Percentiles rank a stretch among this genome's conserved stretches.
phyloP scores from a whole-genome alignment of 2,329 filamentous ascomycete genomes.

The Apiospora arundinis region DNA sequence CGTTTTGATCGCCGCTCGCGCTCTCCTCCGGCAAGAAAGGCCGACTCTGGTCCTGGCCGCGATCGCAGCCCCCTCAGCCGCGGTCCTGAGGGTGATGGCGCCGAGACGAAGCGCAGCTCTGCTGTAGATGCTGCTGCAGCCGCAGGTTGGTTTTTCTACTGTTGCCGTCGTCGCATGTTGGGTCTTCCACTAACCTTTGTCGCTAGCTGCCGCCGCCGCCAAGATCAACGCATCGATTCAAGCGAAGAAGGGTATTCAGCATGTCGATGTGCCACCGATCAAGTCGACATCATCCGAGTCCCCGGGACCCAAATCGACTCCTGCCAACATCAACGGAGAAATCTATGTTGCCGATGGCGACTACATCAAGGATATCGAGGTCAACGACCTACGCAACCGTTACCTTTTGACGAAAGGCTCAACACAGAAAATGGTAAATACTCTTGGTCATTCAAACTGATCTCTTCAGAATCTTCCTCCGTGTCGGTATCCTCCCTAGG shows the following conservation, averaged over 20 bases:
- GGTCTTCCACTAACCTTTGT: slow-evolving; percentile 26
- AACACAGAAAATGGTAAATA: slow-evolving; percentile 99
- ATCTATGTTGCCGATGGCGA: slow-evolving; percentile 96
- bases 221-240: slow-evolving; percentile 84
- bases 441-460: slow-evolving; percentile 72
- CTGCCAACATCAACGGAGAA: slow-evolving; percentile 76
- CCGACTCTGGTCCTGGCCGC: slow-evolving; percentile 65
- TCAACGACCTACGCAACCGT: slow-evolving; percentile 96
- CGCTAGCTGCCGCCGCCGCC: slow-evolving; percentile 83
- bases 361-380: slow-evolving; percentile 98
- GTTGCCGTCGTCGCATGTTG: slow-evolving; percentile 4
- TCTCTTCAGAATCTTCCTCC: slow-evolving; percentile 52
- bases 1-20: slow-evolving; percentile 93
- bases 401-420: slow-evolving; percentile 97
- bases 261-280: slow-evolving; percentile 87
- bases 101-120: slow-evolving; percentile 50
- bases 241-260: slow-evolving; percentile 87
- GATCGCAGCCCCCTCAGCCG: slow-evolving; percentile 79
- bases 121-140: slow-evolving; percentile 75
- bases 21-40: slow-evolving; percentile 73
- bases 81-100: slow-evolving; percentile 45
- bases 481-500: slow-evolving; percentile 27
- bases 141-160: slow-evolving; percentile 63
- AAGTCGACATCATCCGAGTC: slow-evolving; percentile 59
- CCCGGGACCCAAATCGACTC: slow-evolving; percentile 44